Evolutionary conservation across 495 filamentous ascomycete genomes (phyloP), one percentile per base, ranked within the genome.

Genomic region (Penicillium flavigenum): DNA sequence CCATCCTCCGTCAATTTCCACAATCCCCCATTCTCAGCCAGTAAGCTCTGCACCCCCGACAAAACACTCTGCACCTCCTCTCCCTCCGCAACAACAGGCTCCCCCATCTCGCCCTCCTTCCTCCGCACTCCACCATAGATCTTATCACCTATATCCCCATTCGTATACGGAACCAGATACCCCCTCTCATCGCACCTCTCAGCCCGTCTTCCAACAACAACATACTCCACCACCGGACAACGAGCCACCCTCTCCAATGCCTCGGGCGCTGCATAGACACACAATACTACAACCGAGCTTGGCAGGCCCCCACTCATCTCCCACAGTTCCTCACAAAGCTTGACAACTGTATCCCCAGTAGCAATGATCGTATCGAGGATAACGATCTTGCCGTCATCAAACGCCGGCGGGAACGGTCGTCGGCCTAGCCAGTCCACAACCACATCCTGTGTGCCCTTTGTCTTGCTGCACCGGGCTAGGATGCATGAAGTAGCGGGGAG

Each of bases 111-210:
- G 8, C 3, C 32, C 17, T 36, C 17, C 47, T 11, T 43, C 11
- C 4, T 11, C 41, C 41, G 4, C 10, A 44, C 14, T 32, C 47
- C 47, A 0, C 47, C 47, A 20, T 50, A 50, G 7, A 50, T 50
- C 47, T 50, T 50, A 50, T 50, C 47, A 9, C 47, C 47, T 32
- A 50, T 50, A 16, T 50, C 31, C 5, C 47, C 47, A 38, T 50
- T 31, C 31, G 47, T 50, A 38, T 50, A 50, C 9, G 47, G 47
- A 19, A 50, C 31, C 9, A 50, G 3, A n/a, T 38, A 50, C 20
- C 47, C 47, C 19, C 14, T 31, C 14, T 38, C 47, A 9, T 50
- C 47, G 5, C 47, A 50, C 7, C 22, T 31, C 17, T 50, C 47
- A 19, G 47, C 47, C 14, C 7, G 9, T 16, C 14, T 31, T 16